phyloP scores from a whole-genome alignment of 1,284 basidiomycete species.

The Puccinia triticina region DNA sequence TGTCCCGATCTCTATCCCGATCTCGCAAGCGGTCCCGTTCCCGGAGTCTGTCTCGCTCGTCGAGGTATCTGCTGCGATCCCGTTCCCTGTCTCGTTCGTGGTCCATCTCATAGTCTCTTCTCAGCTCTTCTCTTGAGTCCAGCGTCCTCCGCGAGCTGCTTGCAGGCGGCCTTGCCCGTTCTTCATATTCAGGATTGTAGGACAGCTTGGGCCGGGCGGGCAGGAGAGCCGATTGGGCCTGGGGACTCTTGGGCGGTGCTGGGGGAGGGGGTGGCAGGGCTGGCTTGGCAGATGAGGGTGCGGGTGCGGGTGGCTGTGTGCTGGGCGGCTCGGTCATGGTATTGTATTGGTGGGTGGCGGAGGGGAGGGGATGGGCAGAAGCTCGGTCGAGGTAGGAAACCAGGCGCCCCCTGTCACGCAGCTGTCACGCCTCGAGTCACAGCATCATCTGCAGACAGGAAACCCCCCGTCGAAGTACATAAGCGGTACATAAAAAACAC shows the following conservation, averaged over 20 bases:
- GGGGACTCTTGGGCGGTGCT: constrained; percentile 8
- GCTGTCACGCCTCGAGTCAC: too few relatives aligned
- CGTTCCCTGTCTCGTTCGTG: constrained; percentile 41
- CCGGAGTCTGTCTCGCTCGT: constrained; percentile 30
- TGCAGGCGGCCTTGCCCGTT: not conserved
- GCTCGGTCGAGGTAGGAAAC: too few relatives aligned
- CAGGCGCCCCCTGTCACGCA: too few relatives aligned
- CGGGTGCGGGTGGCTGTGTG: constrained; percentile 5
- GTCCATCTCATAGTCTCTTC: constrained; percentile 37
- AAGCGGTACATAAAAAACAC: too few relatives aligned
- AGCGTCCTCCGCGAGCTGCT: constrained; percentile 6
- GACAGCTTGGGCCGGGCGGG: constrained; percentile 47
- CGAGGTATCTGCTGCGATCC: constrained; percentile 27
- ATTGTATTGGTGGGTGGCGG: too few relatives aligned
- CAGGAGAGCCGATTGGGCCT: not conserved
- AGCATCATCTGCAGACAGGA: too few relatives aligned
- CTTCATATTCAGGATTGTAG: constrained; percentile 45
- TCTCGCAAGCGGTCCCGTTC: constrained; percentile 27
- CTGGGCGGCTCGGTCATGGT: too few relatives aligned
- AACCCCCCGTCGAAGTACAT: too few relatives aligned
- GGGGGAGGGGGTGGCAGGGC: constrained; percentile 2
- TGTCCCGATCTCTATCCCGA: constrained; percentile 10
- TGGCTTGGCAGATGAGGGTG: not conserved
- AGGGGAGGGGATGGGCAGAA: too few relatives aligned
- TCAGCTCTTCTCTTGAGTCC: constrained; percentile 37